Conservation (phyloP, 768 basidiomycete species). For the Tulasnella sp. region DNA sequence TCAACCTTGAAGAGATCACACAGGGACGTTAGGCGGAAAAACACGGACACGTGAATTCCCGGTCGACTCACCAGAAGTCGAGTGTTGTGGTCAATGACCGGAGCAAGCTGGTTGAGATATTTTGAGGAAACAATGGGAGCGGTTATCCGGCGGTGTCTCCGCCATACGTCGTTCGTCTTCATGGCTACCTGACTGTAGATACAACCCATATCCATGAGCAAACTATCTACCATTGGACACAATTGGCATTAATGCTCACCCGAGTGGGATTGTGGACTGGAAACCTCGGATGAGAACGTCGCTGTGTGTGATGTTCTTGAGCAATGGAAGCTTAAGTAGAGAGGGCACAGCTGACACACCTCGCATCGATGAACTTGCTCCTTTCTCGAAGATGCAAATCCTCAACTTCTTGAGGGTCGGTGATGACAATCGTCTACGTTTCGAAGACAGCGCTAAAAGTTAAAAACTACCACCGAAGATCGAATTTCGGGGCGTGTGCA, state of each 20-base stretch:
- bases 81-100: neutral
- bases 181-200: neutral
- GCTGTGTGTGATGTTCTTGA: neutral
- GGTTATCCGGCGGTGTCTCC: conserved; percentile 1
- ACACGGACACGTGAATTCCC: neutral
- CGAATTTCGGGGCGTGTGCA: neutral
- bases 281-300: neutral
- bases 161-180: neutral
- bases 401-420: conserved; percentile 1
- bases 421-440: neutral
- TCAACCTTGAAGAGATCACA: neutral
- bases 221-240: neutral
- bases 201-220: neutral
- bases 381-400: neutral
- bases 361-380: conserved; percentile 8
- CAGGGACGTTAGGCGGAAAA: neutral
- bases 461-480: neutral
- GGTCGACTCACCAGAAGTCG: neutral
- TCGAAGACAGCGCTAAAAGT: neutral
- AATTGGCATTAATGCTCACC: neutral
- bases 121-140: neutral
- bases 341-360: neutral
- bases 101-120: neutral
- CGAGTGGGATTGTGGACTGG: neutral
- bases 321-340: neutral